Evolutionary conservation across 768 basidiomycete genomes (phyloP), one percentile per base, ranked within the genome.

Genomic region (Calvatia gigantea): DNA sequence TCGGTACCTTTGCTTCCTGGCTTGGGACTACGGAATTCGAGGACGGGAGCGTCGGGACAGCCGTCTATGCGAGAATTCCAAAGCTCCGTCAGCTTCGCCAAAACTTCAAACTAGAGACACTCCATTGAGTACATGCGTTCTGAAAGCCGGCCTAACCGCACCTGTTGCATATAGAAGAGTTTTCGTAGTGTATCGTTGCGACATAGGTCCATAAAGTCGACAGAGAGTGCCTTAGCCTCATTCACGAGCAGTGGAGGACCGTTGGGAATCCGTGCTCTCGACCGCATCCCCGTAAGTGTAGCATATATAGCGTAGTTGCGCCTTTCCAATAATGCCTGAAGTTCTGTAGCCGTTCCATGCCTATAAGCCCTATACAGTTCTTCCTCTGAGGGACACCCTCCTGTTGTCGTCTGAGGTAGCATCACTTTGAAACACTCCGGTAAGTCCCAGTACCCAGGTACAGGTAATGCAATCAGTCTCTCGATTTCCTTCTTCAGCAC

Each of bases 161-260:
- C 79, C 70, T 81, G 77, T 61, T 78, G 77, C 74, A 80, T 79
- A 59, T 76, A 80, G 59, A 81, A 78, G 2, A 81, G 64, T 59
- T 80, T 80, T n/a, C 78, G 70, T 31, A 81, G 61, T 25, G 73
- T 68, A 2, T 70, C 67, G 42, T 77, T 65, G 23, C 65, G 65
- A 60, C 79, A 80, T 15, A 81, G 62, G 58, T 80, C 78, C 75
- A 79, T 73, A 58, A 78, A 79, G 28, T 70, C 66, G 0, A 73
- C 66, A 1, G 72, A 68, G 2, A 80, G 59, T 11, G 65, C 56
- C 47, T 71, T 71, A 5, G 75, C 78, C 25, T 73, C 67, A 58
- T 80, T 80, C 35, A 81, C 70, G 1, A 80, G 67, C 28, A 79
- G 59, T 67, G 59, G 21, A 59, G 59, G 17, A 62, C 67, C 27